Conservation (phyloP, 768 basidiomycete species). For the Amyloporia xantha region DNA sequence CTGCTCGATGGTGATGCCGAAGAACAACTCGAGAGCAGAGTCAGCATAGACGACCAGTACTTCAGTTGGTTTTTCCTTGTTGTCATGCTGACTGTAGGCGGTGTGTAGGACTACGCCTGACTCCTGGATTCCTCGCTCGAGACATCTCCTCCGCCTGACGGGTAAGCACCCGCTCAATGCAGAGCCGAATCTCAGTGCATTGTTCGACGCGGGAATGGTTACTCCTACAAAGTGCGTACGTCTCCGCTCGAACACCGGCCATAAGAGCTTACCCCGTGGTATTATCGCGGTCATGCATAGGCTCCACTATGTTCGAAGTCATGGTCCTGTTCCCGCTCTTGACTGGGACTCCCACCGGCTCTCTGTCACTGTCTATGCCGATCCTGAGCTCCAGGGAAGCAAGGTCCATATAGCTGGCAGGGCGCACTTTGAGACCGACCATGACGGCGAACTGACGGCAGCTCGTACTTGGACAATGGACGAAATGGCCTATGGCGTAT, state of each 20-base stretch:
- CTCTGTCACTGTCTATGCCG: constrained; percentile 9
- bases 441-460: neutral
- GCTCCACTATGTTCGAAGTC: constrained; percentile 18
- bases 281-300: no score
- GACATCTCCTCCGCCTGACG: constrained; percentile 11
- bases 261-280: no score
- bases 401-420: constrained; percentile 4
- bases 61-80: neutral
- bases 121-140: constrained; percentile 17
- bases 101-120: constrained; percentile 14
- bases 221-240: constrained; percentile 16
- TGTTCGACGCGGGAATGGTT: constrained; percentile 16
- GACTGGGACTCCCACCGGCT: constrained; percentile 16
- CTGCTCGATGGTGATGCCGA: constrained; percentile 11
- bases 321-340: constrained; percentile 15
- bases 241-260: no score
- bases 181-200: constrained; percentile 7
- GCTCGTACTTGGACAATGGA: constrained; percentile 13
- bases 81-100: neutral
- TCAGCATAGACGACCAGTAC: constrained; percentile 18
- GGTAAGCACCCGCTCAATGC: constrained; percentile 19
- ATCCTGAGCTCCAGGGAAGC: constrained; percentile 10
- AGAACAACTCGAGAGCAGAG: constrained; percentile 13
- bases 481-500: constrained; percentile 9
- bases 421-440: neutral